Evolutionary conservation across 345 rosid species (phyloP).

Genomic region (Brassica incana): DNA sequence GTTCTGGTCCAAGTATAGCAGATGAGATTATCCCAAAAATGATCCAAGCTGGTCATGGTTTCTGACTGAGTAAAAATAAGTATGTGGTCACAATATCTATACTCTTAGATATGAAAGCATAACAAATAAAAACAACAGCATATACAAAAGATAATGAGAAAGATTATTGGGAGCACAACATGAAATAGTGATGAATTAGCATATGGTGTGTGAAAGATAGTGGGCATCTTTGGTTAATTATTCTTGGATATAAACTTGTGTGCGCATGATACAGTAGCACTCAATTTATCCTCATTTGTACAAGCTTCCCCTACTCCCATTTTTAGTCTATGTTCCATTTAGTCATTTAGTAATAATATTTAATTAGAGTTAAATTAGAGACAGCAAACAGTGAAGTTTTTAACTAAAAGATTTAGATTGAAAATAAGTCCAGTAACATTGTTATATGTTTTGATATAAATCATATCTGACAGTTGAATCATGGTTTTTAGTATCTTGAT

Average conservation of each 20-base stretch:
- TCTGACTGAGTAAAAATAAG: background rate
- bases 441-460: no score
- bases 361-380: background rate
- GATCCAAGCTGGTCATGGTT: background rate
- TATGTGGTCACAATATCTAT: background rate
- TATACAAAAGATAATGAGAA: constrained; percentile 3
- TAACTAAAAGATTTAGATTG: background rate
- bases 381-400: background rate
- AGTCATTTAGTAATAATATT: background rate
- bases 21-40: background rate
- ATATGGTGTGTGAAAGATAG: constrained; percentile 33
- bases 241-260: constrained; percentile 41
- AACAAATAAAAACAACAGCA: background rate
- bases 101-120: background rate
- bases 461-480: no score
- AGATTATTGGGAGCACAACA: constrained; percentile 29
- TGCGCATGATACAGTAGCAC: constrained; percentile 91
- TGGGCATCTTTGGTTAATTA: constrained; percentile 44
- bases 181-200: constrained; percentile 40
- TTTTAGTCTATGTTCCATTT: constrained; percentile 1
- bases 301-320: constrained; percentile 22
- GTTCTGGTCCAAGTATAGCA: background rate
- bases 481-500: no score
- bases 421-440: background rate
- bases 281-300: constrained; percentile 38